phyloP scores from a whole-genome alignment of 805 yeast species.

The Candida boleticola region DNA sequence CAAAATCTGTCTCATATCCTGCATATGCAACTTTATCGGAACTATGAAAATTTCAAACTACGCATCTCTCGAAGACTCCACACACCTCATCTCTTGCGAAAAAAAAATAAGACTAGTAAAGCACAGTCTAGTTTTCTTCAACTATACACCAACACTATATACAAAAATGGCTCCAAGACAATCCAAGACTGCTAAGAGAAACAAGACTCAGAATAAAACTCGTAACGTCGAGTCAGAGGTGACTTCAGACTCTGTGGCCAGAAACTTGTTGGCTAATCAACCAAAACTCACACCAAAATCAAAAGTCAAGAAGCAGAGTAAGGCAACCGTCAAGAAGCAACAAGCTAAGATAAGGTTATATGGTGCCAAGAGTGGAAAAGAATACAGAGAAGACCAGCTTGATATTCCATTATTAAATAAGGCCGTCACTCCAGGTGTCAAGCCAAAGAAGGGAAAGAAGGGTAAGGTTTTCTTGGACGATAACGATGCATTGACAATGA shows the following conservation, averaged over 20 bases:
- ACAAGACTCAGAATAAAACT: constrained; percentile 48
- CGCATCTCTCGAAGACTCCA: too few relatives aligned
- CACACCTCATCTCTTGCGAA: not conserved
- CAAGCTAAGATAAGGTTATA: constrained; percentile 63
- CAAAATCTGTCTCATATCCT: too few relatives aligned
- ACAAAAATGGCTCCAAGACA: constrained; percentile 54
- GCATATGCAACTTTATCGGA: too few relatives aligned
- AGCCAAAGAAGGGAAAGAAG: constrained; percentile 79
- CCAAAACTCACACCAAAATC: constrained; percentile 64
- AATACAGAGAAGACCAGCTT: constrained; percentile 74
- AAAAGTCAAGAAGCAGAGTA: constrained; percentile 46
- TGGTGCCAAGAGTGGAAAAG: constrained; percentile 58
- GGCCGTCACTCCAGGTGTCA: constrained; percentile 80
- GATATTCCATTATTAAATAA: constrained; percentile 77
- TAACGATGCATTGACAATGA: constrained; percentile 58
- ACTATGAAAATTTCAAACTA: too few relatives aligned
- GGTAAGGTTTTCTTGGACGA: constrained; percentile 79
- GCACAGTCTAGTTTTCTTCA: too few relatives aligned
- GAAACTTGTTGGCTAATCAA: constrained; percentile 58
- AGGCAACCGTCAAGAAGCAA: constrained; percentile 59
- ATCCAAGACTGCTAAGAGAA: constrained; percentile 58
- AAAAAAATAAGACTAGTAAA: too few relatives aligned
- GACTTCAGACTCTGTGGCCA: constrained; percentile 61
- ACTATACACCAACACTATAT: not conserved
- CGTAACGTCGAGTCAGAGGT: constrained; percentile 67